Percentiles rank a stretch among this genome's conserved stretches.
phyloP scores from a whole-genome alignment of 306 rosid genomes.

The Castanea sativa region DNA sequence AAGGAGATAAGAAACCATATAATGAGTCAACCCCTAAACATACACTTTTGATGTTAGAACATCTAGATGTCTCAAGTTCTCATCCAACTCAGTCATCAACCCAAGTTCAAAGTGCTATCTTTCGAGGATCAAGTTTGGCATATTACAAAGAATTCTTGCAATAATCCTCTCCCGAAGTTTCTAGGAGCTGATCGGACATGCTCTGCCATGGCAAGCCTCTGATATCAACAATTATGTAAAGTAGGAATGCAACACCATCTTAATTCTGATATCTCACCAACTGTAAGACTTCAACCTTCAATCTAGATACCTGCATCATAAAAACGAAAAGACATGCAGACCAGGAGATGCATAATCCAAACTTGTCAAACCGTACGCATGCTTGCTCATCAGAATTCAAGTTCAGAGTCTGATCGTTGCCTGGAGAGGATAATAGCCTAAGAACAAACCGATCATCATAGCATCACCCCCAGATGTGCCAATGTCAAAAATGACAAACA shows the following conservation, averaged over 20 bases:
- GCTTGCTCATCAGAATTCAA: slow-evolving; percentile 20
- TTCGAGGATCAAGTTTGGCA: slow-evolving; percentile 7
- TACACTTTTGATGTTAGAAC: slow-evolving; percentile 6
- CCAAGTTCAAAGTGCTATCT: not conserved
- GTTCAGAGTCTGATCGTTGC: slow-evolving; percentile 19
- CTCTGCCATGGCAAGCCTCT: slow-evolving; percentile 10
- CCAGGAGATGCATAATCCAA: slow-evolving; percentile 14
- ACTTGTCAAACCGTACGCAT: slow-evolving; percentile 18
- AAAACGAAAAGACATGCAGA: slow-evolving; percentile 16
- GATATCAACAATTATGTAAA: not conserved
- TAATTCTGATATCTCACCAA: slow-evolving; percentile 17
- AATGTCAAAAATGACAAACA: slow-evolving; percentile 12
- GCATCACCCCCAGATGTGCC: slow-evolving; percentile 2
- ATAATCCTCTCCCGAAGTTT: slow-evolving; percentile 3
- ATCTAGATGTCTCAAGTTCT: slow-evolving; percentile 7
- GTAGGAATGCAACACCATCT: not conserved
- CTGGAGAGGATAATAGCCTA: slow-evolving; percentile 14
- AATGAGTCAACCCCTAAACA: not conserved
- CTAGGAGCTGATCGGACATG: slow-evolving; percentile 3
- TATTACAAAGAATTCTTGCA: slow-evolving; percentile 23
- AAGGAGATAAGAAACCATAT: slow-evolving; percentile 16
- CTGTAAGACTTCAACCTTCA: slow-evolving; percentile 7
- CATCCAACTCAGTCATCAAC: slow-evolving; percentile 17
- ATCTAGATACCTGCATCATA: slow-evolving; percentile 11
- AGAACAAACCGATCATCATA: slow-evolving; percentile 4